Evolutionary conservation across 345 rosid genomes (phyloP).

Genomic region (Eucalyptus pauciflora): DNA sequence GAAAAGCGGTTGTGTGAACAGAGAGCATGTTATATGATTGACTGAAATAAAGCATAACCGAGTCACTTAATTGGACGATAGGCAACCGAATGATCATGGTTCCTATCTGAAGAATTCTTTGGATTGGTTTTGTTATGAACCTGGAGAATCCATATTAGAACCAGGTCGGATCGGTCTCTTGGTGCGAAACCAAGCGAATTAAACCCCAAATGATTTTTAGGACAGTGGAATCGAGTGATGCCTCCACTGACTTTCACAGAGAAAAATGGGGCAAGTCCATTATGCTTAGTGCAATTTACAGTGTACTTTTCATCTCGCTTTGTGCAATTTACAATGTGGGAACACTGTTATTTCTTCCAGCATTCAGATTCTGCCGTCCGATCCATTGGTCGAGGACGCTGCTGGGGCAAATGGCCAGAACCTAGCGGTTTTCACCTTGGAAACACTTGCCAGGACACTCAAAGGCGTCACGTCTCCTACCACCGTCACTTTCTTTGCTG

Average conservation of each 20-base stretch:
- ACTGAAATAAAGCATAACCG: neutral
- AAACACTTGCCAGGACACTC: conserved; percentile 40
- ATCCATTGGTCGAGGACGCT: neutral
- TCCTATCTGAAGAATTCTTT: neutral
- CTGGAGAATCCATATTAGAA: neutral
- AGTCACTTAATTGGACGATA: neutral
- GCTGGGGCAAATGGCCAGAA: conserved; percentile 28
- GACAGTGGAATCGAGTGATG: neutral
- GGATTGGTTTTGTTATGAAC: neutral
- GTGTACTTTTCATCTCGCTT: neutral
- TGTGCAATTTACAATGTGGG: neutral
- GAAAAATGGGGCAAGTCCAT: neutral
- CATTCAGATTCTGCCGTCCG: neutral
- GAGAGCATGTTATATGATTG: neutral
- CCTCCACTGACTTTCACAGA: neutral
- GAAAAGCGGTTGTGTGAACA: neutral
- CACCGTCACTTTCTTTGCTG: conserved; percentile 54
- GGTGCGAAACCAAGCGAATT: neutral
- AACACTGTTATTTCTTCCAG: neutral
- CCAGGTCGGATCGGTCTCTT: neutral
- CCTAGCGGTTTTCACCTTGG: conserved; percentile 53
- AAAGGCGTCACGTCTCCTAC: conserved; percentile 39
- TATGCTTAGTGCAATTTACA: neutral
- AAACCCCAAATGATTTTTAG: neutral
- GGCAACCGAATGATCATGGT: neutral